Percentiles rank a stretch among this genome's conserved stretches.
Evolutionary conservation across 495 filamentous ascomycete genomes (phyloP).

Genomic region (Lichina pygmaea): DNA sequence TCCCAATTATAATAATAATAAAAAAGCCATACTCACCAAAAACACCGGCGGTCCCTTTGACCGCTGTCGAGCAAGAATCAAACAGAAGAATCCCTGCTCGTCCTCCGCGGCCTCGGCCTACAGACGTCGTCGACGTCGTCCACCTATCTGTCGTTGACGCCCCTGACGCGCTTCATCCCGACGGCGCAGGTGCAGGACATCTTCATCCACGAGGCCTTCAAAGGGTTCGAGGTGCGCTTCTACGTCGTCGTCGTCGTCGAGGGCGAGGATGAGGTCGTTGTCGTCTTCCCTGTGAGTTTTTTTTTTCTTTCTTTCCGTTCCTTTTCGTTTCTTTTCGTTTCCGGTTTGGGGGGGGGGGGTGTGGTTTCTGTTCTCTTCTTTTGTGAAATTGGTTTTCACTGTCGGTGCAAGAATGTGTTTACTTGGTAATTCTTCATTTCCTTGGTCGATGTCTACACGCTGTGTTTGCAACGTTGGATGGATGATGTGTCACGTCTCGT

Average conservation of each 20-base stretch:
- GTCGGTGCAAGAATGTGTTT: too few relatives aligned
- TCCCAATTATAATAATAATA: too few relatives aligned
- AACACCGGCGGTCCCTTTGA: slow-evolving; percentile 1
- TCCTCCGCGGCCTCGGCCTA: slow-evolving; percentile 71
- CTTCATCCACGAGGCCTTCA: slow-evolving; percentile 85
- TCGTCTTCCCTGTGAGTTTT: slow-evolving; percentile 58
- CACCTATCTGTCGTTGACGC: slow-evolving; percentile 28
- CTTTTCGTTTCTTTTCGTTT: background rate
- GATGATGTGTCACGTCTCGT: too few relatives aligned
- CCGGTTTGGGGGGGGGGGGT: too few relatives aligned
- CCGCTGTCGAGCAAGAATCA: slow-evolving; percentile 9
- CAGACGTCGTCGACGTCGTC: slow-evolving; percentile 51
- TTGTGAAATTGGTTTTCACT: too few relatives aligned
- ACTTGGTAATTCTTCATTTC: too few relatives aligned
- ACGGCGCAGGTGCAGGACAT: slow-evolving; percentile 78
- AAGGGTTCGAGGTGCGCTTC: slow-evolving; percentile 72
- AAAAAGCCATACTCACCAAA: background rate
- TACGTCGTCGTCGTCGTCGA: slow-evolving; percentile 80
- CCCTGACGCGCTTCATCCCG: slow-evolving; percentile 74
- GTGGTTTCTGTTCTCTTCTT: too few relatives aligned
- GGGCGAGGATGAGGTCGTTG: slow-evolving; percentile 64
- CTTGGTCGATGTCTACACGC: too few relatives aligned
- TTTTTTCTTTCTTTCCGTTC: background rate
- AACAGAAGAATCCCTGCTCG: slow-evolving; percentile 60
- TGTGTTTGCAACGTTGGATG: too few relatives aligned